Evolutionary conservation across 108 stramenopile species (phyloP), one percentile per base, ranked within the genome.

Genomic region (Skeletonema menzelii): DNA sequence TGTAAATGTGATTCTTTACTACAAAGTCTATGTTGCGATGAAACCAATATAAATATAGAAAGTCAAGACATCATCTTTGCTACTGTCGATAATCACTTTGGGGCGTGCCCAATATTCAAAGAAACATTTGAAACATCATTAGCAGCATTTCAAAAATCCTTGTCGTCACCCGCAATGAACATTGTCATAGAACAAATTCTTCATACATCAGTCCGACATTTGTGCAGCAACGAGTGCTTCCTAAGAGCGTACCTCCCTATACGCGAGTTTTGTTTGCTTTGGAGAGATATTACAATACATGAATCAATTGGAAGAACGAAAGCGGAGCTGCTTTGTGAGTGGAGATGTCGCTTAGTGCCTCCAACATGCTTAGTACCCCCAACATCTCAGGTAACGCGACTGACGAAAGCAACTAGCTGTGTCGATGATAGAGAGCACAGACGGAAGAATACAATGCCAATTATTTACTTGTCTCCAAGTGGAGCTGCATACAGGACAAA

Each of bases 241-340:
- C 74, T 83, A 28, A 63, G 78, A 13, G 82, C 78, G n/a, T 82
- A 73, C 57, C 64, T 65, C 30, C 80, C 84, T 28, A 63, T 65
- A 44, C 70, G 84, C 15, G 84, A 84, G 27, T 84, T 72, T 72
- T 42, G 49, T 12, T 31, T 65, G 4, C 66, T 84, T 22, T 65
- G 84, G 73, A 77, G 67, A 32, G 57, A 60, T 61, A 65, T 56
- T 26, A 27, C 27, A 63, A 71, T 60, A 38, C 47, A 70, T 60
- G 35, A 47, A 66, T 40, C 56, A 8, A 27, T 58, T 4, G 31
- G 56, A 22, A 58, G 15, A 31, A 44, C 28, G 37, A 69, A 57
- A 42, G 56, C 66, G 14, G 55, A 63, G 5, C 19, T 75, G 35
- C 77, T 83, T 28, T 35, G 56, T 49, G 56, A 56, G 31, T 83